Conservation (phyloP, 768 basidiomycete genomes). For the Boletus subcaerulescens region DNA sequence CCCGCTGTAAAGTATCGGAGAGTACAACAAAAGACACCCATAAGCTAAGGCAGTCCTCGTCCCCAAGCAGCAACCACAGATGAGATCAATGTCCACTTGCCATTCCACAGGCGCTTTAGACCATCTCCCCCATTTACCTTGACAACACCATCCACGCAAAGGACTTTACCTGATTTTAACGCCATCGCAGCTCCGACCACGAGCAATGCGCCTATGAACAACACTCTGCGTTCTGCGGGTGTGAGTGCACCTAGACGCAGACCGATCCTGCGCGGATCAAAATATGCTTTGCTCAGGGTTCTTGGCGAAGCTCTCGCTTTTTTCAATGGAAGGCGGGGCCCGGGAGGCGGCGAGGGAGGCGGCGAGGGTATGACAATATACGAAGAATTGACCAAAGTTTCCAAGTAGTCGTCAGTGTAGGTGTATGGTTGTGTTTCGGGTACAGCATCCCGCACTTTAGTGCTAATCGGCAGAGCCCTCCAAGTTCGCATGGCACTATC, state of each 20-base stretch:
- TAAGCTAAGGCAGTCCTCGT: conserved; percentile 22
- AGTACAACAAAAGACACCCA: neutral
- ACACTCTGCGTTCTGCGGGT: conserved; percentile 24
- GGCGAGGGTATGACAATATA: conserved; percentile 26
- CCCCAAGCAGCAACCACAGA: conserved; percentile 29
- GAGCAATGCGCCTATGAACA: conserved; percentile 65
- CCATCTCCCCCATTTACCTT: conserved; percentile 15
- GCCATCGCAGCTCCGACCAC: conserved; percentile 72
- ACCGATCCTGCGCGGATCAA: conserved; percentile 17
- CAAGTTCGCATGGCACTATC: conserved; percentile 77
- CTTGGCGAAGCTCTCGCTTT: conserved; percentile 16
- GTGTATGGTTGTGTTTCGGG: conserved; percentile 24
- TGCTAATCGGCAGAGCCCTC: conserved; percentile 35
- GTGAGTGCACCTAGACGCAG: conserved; percentile 27
- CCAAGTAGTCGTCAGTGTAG: conserved; percentile 27
- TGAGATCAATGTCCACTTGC: conserved; percentile 19
- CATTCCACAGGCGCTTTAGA: conserved; percentile 25
- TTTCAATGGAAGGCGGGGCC: conserved; percentile 13
- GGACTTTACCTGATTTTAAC: conserved; percentile 16
- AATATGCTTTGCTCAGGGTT: conserved; percentile 2
- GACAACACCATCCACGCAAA: conserved; percentile 13
- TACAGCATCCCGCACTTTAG: conserved; percentile 3
- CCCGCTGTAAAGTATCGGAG: neutral
- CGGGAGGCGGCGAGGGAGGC: conserved; percentile 19
- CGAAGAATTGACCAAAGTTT: conserved; percentile 22